phyloP scores from a whole-genome alignment of 202 grass and related monocot species.

The Digitaria exilis region DNA sequence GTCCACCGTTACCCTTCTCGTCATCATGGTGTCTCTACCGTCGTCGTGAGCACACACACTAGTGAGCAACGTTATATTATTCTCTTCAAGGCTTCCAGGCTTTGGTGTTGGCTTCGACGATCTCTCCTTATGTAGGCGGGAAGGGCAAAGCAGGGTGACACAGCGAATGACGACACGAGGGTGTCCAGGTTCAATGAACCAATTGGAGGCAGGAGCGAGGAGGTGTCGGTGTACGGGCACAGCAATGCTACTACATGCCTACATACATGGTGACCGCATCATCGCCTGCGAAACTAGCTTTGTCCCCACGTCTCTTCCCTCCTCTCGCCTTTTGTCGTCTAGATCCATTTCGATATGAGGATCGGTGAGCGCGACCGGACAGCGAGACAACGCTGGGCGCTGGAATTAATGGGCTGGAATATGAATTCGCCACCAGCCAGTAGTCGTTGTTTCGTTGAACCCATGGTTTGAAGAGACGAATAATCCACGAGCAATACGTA shows the following conservation, averaged over 20 bases:
- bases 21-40: neutral
- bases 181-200: conserved; percentile 54
- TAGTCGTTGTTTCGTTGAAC: neutral
- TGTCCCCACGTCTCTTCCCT: neutral
- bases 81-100: neutral
- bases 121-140: conserved; percentile 39
- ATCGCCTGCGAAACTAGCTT: neutral
- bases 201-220: too few relatives aligned
- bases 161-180: neutral
- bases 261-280: conserved; percentile 22
- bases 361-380: neutral
- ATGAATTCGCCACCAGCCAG: neutral
- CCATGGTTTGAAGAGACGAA: neutral
- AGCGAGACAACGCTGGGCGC: neutral
- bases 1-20: conserved; percentile 5
- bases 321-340: neutral
- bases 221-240: conserved; percentile 6
- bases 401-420: neutral
- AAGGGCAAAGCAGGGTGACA: neutral
- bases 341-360: neutral
- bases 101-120: neutral
- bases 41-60: neutral
- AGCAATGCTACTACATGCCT: too few relatives aligned
- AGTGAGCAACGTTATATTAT: neutral
- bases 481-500: neutral